phyloP scores from a whole-genome alignment of 2,329 filamentous ascomycete species.

The Fusarium oligoseptatum region DNA sequence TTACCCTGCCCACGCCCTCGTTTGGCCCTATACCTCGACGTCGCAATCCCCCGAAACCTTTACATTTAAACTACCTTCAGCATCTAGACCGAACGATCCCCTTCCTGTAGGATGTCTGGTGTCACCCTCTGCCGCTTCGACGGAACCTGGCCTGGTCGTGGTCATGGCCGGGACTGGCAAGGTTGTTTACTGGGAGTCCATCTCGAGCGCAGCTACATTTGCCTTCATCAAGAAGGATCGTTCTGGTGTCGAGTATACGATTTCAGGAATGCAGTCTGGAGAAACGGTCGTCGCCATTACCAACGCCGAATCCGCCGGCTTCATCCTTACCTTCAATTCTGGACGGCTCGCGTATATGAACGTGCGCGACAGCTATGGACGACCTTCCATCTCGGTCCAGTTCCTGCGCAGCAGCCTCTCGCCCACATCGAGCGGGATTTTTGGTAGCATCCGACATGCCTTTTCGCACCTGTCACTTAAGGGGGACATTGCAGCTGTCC shows the following conservation, averaged over 20 bases:
- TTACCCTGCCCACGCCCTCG: slow-evolving; percentile 83
- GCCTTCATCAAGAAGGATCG: slow-evolving; percentile 86
- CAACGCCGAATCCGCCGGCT: slow-evolving; percentile 87
- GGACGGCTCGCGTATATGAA: slow-evolving; percentile 90
- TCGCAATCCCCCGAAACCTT: slow-evolving; percentile 81
- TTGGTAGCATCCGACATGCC: slow-evolving; percentile 84
- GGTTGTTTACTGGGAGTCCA: slow-evolving; percentile 95
- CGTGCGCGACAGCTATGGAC: slow-evolving; percentile 87
- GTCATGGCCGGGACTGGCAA: slow-evolving; percentile 87
- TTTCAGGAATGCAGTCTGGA: slow-evolving; percentile 81
- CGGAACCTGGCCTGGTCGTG: slow-evolving; percentile 87
- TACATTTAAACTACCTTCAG: slow-evolving; percentile 82
- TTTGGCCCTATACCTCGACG: slow-evolving; percentile 88
- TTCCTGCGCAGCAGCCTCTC: slow-evolving; percentile 76
- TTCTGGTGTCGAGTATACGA: slow-evolving; percentile 80
- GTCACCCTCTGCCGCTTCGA: slow-evolving; percentile 80
- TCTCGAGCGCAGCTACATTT: slow-evolving; percentile 87
- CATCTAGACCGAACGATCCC: slow-evolving; percentile 75
- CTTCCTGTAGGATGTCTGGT: slow-evolving; percentile 88
- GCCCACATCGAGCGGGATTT: slow-evolving; percentile 73
- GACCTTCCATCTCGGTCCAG: slow-evolving; percentile 82
- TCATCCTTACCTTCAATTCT: slow-evolving; percentile 86
- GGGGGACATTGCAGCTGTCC: slow-evolving; percentile 84
- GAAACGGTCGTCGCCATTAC: slow-evolving; percentile 84
- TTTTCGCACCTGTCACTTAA: slow-evolving; percentile 78